Evolutionary conservation across 495 filamentous ascomycete genomes (phyloP), one percentile per base, ranked within the genome.

Genomic region (Penicillium lagena): DNA sequence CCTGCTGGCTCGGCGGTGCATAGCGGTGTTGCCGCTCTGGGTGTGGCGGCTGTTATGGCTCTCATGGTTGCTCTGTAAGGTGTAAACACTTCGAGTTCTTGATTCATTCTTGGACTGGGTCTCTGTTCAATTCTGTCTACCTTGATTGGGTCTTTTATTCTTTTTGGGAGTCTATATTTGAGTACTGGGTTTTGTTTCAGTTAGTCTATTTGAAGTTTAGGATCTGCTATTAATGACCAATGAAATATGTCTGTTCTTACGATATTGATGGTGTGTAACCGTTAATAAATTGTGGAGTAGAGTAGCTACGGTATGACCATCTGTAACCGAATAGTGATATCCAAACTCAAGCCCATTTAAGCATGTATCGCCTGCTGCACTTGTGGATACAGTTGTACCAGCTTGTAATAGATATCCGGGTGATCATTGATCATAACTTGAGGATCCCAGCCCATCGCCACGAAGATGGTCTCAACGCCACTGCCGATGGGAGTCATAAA

Each of bases 371-470:
- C 77, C 57, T 83, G 70, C 67, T 94, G 88, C 9, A 95, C 85
- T 39, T 85, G 78, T 9, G 90, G 89, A 64, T 95, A 96, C 30
- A 95, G 79, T 40, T 67, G 54, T 3, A 95, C 72, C 76, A 96
- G 84, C 47, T 74, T 68, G 14, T 80, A 60, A 51, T 88, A 96
- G 43, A 97, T 64, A 44, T 90, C 87, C 0, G 82, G 82, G 61
- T 94, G 89, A 42, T 94, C 83, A 14, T 78, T 70, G 57, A 88
- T 85, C 72, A 96, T 64, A 8, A 89, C 85, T 60, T 91, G 81
- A 1, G 90, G 89, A 55, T 95, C 87, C 84, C 88, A 95, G 0
- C 87, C 91, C 59, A 82, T 80, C 7, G 87, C 87, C 9, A 90
- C 86, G 55, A 96, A 96, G 47, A 96, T 86, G 5, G 90, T 95